Conservation (phyloP, 306 rosid genomes). For the Prunus mume region DNA sequence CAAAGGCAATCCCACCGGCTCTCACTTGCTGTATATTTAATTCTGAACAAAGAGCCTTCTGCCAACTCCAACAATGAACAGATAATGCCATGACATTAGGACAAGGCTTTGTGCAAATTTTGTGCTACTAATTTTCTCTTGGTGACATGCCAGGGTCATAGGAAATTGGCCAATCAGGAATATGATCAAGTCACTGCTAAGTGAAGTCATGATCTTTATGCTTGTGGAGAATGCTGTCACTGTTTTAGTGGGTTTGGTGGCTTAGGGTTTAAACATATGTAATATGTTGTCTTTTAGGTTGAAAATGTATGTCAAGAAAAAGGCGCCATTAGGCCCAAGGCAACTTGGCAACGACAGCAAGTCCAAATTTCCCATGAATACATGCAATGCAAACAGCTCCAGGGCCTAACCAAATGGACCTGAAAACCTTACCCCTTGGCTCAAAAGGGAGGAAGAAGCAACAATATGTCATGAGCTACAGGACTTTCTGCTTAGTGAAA, state of each 20-base stretch:
- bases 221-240: conserved; percentile 13
- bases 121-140: neutral
- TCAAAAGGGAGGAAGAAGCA: too few species aligned
- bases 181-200: neutral
- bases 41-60: neutral
- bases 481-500: too few species aligned
- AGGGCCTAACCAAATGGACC: too few species aligned
- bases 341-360: too few species aligned
- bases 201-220: neutral
- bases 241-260: conserved; percentile 21
- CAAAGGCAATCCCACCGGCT: conserved; percentile 16
- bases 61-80: conserved; percentile 23
- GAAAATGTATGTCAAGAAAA: neutral
- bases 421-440: too few species aligned
- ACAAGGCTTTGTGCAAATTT: neutral
- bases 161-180: neutral
- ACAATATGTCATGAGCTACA: too few species aligned
- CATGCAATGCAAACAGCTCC: too few species aligned
- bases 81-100: neutral
- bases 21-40: neutral
- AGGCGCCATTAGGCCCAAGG: too few species aligned
- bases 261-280: neutral
- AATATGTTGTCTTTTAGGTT: neutral
- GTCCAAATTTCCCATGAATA: too few species aligned
- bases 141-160: neutral